phyloP scores from a whole-genome alignment of 345 rosid species.

The Hypericum perforatum region DNA sequence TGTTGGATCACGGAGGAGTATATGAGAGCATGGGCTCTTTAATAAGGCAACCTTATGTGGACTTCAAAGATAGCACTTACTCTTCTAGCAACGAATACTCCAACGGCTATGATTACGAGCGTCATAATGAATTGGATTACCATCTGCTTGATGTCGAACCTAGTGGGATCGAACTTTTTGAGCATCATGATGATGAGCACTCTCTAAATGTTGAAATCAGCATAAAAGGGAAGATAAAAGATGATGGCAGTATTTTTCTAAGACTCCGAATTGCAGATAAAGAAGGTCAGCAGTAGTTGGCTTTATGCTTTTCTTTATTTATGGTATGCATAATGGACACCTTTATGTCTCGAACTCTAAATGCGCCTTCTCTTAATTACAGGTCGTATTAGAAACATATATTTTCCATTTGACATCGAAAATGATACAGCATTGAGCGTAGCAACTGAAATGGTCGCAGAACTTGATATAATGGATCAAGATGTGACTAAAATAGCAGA shows the following conservation, averaged over 20 bases:
- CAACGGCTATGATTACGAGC: slow-evolving; percentile 27
- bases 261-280: slow-evolving; percentile 65
- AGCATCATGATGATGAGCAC: slow-evolving; percentile 54
- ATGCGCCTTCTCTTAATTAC: slow-evolving; percentile 10
- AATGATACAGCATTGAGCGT: slow-evolving; percentile 78
- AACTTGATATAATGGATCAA: slow-evolving; percentile 71
- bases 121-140: slow-evolving; percentile 43
- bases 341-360: neutral
- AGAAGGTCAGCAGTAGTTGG: slow-evolving; percentile 48
- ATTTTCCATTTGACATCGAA: slow-evolving; percentile 72
- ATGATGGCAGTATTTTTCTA: slow-evolving; percentile 58
- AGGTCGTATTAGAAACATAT: slow-evolving; percentile 73
- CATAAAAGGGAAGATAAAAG: slow-evolving; percentile 66
- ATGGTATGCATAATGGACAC: neutral
- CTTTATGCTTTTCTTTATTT: neutral
- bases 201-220: slow-evolving; percentile 50
- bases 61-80: slow-evolving; percentile 26
- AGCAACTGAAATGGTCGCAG: slow-evolving; percentile 93
- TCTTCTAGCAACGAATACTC: slow-evolving; percentile 34
- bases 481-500: slow-evolving; percentile 76
- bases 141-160: slow-evolving; percentile 42
- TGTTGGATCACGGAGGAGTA: slow-evolving; percentile 33
- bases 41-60: slow-evolving; percentile 41
- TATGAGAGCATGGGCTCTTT: slow-evolving; percentile 37
- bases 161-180: slow-evolving; percentile 60